A percentile compares a stretch with the other conserved stretches of the same genome.
phyloP scores from a whole-genome alignment of 352 stramenopile genomes.

The Aphanomyces euteiches region DNA sequence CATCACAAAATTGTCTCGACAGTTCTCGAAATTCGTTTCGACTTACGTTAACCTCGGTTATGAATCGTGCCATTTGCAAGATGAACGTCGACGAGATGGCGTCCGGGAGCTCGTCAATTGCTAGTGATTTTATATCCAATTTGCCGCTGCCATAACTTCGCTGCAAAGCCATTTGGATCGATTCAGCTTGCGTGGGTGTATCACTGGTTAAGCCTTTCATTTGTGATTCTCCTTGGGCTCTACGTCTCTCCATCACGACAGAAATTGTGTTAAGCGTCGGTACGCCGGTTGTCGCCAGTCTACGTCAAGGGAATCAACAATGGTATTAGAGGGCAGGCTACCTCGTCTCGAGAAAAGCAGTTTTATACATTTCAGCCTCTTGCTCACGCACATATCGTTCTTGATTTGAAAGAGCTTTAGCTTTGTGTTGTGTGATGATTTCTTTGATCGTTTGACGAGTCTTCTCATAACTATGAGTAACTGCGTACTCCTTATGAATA shows the following conservation, averaged over 20 bases:
- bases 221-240: constrained; percentile 19
- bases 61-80: constrained; percentile 56
- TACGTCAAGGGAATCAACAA: neutral
- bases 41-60: constrained; percentile 59
- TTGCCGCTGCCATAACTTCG: constrained; percentile 49
- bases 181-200: constrained; percentile 20
- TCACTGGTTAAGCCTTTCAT: constrained; percentile 28
- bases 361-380: constrained; percentile 42
- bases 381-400: constrained; percentile 47
- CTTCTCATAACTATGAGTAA: constrained; percentile 42
- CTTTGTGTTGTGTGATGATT: constrained; percentile 48
- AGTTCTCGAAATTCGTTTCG: constrained; percentile 65
- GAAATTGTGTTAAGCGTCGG: constrained; percentile 64
- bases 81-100: constrained; percentile 60
- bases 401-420: constrained; percentile 50
- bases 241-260: constrained; percentile 51
- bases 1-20: constrained; percentile 43
- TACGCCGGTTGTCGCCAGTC: constrained; percentile 52
- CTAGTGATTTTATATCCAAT: constrained; percentile 61
- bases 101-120: constrained; percentile 56
- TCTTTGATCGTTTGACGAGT: constrained; percentile 48
- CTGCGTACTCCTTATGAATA: constrained; percentile 48
- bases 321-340: neutral
- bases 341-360: constrained; percentile 54
- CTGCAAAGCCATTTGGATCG: constrained; percentile 44